These are phyloP conservation scores for Ceratocystis smalleyi DNA, from an alignment of 2,329 filamentous ascomycete species.

Conservation along the genomic window DNA sequence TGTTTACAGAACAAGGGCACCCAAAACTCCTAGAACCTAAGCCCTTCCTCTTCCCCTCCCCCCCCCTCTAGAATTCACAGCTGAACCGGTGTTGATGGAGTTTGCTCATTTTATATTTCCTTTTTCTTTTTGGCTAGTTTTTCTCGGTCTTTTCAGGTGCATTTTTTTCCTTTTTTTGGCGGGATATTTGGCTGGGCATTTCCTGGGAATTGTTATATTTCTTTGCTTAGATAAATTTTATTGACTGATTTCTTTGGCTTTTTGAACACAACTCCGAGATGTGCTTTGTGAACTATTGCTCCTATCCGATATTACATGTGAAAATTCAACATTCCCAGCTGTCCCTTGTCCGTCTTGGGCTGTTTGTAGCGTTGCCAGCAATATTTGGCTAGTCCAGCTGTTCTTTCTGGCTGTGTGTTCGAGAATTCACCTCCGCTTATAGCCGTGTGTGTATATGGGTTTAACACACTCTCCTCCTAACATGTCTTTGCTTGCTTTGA, in stretches of 20 bases:
- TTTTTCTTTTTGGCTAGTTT: conserved; percentile 7
- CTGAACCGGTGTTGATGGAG: not conserved
- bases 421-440: too few species aligned
- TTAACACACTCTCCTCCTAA: too few species aligned
- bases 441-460: too few species aligned
- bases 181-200: not conserved
- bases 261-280: not conserved
- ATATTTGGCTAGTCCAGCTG: too few species aligned
- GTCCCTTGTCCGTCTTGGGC: too few species aligned
- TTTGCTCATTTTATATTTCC: conserved; percentile 6
- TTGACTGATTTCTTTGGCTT: not conserved
- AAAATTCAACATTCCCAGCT: not conserved
- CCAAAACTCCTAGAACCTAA: conserved; percentile 6
- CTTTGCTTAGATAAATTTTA: not conserved
- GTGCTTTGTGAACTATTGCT: too few species aligned
- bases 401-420: too few species aligned
- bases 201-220: not conserved
- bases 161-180: not conserved
- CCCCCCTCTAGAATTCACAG: not conserved
- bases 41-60: not conserved
- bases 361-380: too few species aligned
- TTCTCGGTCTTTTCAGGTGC: not conserved
- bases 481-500: not conserved
- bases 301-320: too few species aligned
- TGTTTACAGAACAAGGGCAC: conserved; percentile 1